phyloP scores from a whole-genome alignment of 2,329 filamentous ascomycete genomes.

The Venturia asperata region DNA sequence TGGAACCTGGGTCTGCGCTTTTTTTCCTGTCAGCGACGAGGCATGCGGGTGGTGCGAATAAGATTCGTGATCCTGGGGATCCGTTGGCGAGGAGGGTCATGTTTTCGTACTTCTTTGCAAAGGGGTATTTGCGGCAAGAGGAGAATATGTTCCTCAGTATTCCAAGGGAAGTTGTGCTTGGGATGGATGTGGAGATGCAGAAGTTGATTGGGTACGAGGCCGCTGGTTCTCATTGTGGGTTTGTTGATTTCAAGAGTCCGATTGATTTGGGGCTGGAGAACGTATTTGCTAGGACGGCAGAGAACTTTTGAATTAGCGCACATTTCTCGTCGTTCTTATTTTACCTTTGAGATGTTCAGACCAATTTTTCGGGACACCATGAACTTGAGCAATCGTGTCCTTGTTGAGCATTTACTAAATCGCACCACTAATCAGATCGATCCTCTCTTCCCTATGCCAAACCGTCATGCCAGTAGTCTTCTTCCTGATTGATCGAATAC shows the following conservation, averaged over 20 bases:
- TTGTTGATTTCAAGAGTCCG: neutral
- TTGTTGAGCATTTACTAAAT: neutral
- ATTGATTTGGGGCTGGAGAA: constrained; percentile 7
- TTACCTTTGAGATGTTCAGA: neutral
- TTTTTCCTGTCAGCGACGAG: neutral
- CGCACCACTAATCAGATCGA: constrained; percentile 19
- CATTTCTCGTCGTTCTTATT: neutral
- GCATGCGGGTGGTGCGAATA: constrained; percentile 12
- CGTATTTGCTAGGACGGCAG: constrained; percentile 6
- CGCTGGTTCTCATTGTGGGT: neutral
- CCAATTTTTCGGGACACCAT: neutral
- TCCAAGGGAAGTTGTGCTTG: constrained; percentile 27
- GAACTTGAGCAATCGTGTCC: neutral
- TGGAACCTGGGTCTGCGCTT: constrained; percentile 5
- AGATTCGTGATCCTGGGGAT: neutral
- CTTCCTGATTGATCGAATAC: constrained; percentile 14
- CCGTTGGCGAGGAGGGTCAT: constrained; percentile 9
- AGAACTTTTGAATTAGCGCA: neutral
- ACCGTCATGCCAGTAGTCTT: constrained; percentile 13
- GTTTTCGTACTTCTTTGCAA: constrained; percentile 26
- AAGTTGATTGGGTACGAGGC: constrained; percentile 30
- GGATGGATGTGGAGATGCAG: constrained; percentile 31
- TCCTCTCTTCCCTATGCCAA: constrained; percentile 18
- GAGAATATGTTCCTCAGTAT: constrained; percentile 33
- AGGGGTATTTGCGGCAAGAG: constrained; percentile 28